Base-by-base conservation (phyloP, 768 basidiomycete species). In the Xerocomellus dryophilus region DNA sequence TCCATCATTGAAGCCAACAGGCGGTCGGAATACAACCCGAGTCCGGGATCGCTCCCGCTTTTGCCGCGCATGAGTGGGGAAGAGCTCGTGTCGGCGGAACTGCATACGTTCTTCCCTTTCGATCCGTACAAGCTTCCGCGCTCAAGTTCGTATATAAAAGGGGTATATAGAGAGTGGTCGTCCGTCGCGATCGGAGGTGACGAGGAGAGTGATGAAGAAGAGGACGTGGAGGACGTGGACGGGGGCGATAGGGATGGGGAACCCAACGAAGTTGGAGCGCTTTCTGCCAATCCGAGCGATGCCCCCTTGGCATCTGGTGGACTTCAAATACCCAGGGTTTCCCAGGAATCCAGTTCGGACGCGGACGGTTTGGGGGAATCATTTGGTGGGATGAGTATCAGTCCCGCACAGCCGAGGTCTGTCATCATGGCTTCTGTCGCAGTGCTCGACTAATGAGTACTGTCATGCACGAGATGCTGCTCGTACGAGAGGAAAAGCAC, bases 41-140 rank as follows among this genome's bases (percentile, higher is more conserved):
- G 67, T 40, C 54, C 63, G 18, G 62, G 63, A 40, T 57, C 59
- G 12, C 41, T 58, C 11, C 51, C 59, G 9, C 25, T 61, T 1
- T 27, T 66, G 61, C 56, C 65, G 59, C 18, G 63, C 18, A 52
- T 61, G 11, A 57, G 70, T 27, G 60, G 73, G 17, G 73, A 71
- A 8, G 73, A 67, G 46, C 71, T 72, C 44, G 62, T 76, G 54
- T 81, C 81, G 47, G 76, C 81, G 9, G 93, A 95, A 55, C 78
- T 98, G 51, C 93, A 93, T 66, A 84, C 86, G 11, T 98, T 98
- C 76, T 99, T 99, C 77, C 97, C 97, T 0, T 99, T 99, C 67
- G 97, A 99, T 70, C 97, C 97, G 3, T 98, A 93, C 75, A 89
- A 86, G 54, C 83, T 99, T 5, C 88, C 92, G 0, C 79, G 83